A percentile compares a stretch with the other conserved stretches of the same genome.
phyloP scores from a whole-genome alignment of 2,329 filamentous ascomycete genomes.

The Cladosporium velox region DNA sequence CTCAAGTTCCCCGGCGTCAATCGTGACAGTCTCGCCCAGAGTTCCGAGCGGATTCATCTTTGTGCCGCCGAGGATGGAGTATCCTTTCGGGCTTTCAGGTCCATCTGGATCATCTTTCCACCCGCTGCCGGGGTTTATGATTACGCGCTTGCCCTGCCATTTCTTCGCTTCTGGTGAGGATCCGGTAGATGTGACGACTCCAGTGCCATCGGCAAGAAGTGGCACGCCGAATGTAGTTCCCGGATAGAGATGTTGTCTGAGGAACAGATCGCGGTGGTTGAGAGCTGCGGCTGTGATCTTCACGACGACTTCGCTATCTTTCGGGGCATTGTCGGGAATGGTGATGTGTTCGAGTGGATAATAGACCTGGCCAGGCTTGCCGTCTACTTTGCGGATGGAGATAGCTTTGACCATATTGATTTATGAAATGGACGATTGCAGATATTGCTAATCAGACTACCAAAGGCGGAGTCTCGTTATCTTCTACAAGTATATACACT shows the following conservation, averaged over 20 bases:
- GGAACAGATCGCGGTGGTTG: slow-evolving; percentile 94
- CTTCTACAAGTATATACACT: not conserved
- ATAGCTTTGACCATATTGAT: slow-evolving; percentile 56
- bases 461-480: not conserved
- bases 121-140: slow-evolving; percentile 75
- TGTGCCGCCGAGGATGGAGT: slow-evolving; percentile 70
- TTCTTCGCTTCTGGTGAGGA: slow-evolving; percentile 52
- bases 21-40: slow-evolving; percentile 69
- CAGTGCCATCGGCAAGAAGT: slow-evolving; percentile 79
- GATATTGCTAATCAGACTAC: not conserved
- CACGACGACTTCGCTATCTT: slow-evolving; percentile 66
- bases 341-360: slow-evolving; percentile 63
- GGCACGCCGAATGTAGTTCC: slow-evolving; percentile 77
- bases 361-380: slow-evolving; percentile 86
- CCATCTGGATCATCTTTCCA: slow-evolving; percentile 73
- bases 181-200: slow-evolving; percentile 68
- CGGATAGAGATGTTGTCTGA: slow-evolving; percentile 89
- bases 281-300: slow-evolving; percentile 77
- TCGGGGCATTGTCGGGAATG: slow-evolving; percentile 62
- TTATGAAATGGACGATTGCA: not conserved
- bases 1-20: slow-evolving; percentile 74
- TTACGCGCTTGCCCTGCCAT: slow-evolving; percentile 68
- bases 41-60: slow-evolving; percentile 67
- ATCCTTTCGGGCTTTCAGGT: slow-evolving; percentile 65
- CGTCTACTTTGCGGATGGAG: slow-evolving; percentile 68